Evolutionary conservation across 495 filamentous ascomycete genomes (phyloP), one percentile per base, ranked within the genome.

Genomic region (Penicillium desertorum): DNA sequence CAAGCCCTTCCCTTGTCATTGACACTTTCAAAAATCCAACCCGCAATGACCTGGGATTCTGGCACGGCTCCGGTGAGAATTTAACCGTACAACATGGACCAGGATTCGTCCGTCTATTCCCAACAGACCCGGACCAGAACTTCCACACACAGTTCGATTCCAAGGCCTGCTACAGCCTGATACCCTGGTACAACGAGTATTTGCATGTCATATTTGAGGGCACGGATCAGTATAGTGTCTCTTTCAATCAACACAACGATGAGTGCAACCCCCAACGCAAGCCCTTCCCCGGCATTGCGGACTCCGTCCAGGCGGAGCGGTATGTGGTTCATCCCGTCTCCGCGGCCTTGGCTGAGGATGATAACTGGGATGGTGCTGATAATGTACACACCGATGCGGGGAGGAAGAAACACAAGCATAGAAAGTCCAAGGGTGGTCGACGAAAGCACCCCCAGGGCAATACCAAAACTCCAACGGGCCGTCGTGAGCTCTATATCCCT

Each of bases 271-370:
- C 80, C 14, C 60, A 57, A 20, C 76, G 83, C 17, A 75, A 75
- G n/a, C 88, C 88, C 0, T 90, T 81, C 62, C 87, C 88, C 1
- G 87, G 85, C 63, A 88, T 87, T 5, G 88, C 86, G 77, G 88
- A 92, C 65, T 86, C 82, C 2, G 76, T 90, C 19, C 86, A 90
- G 60, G 87, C 87, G 2, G 74, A 81, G 3, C 78, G 87, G 41
- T 92, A 92, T 65, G 45, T 65, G 9, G 58, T 69, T 60, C 56
- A 49, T 27, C 63, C 58, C 1, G 11, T 5, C 36, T 25, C 54
- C 8, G 53, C 39, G 12, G 5, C 14, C 6, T 23, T 23, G 1
- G 47, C 20, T 41, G 25, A 17, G 14, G 36, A 32, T 30, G 54
- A 44, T 25, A 51, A 58, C 17, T 50, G 32, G 16, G 51, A 60